Percentiles rank a stretch among this genome's conserved stretches.
phyloP scores from a whole-genome alignment of 1,139 yeast species.

The Entelexis sorbosivorans region DNA sequence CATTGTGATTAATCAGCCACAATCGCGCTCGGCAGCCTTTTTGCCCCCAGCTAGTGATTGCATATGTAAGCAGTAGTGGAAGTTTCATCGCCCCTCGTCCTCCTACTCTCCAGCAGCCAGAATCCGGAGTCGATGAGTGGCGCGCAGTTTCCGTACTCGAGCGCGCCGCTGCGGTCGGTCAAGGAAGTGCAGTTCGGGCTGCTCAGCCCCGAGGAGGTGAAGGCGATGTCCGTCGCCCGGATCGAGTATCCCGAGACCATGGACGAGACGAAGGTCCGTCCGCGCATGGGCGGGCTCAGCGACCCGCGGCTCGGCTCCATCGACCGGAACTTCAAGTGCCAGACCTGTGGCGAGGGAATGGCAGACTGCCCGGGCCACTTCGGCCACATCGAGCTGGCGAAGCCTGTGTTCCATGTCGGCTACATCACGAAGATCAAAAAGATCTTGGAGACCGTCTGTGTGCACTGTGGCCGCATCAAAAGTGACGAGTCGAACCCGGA shows the following conservation, averaged over 20 bases:
- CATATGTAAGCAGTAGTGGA: constrained; percentile 6
- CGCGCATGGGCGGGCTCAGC: constrained; percentile 92
- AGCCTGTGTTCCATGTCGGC: constrained; percentile 94
- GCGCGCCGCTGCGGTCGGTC: constrained; percentile 93
- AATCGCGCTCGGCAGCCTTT: neutral
- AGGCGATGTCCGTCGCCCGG: constrained; percentile 94
- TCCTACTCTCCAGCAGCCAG: constrained; percentile 8
- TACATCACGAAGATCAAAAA: constrained; percentile 88
- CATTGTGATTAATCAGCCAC: neutral
- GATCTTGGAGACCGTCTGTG: constrained; percentile 91
- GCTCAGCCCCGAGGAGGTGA: constrained; percentile 91
- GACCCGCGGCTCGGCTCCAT: constrained; percentile 96
- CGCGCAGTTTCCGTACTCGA: constrained; percentile 72
- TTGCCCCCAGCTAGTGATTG: neutral
- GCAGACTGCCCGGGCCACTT: constrained; percentile 99
- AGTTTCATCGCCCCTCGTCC: constrained; percentile 6
- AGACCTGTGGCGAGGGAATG: constrained; percentile 98
- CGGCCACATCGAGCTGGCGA: constrained; percentile 96
- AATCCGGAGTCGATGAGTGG: constrained; percentile 31
- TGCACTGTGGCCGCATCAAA: constrained; percentile 93
- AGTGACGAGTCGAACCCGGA: constrained; percentile 71
- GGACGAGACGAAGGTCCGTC: constrained; percentile 93
- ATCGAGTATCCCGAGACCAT: constrained; percentile 97
- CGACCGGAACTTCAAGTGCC: constrained; percentile 94
- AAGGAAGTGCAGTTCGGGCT: constrained; percentile 97